Evolutionary conservation across 2,329 filamentous ascomycete genomes (phyloP), one percentile per base, ranked within the genome.

Genomic region (Pseudophaeomoniella oleicola): DNA sequence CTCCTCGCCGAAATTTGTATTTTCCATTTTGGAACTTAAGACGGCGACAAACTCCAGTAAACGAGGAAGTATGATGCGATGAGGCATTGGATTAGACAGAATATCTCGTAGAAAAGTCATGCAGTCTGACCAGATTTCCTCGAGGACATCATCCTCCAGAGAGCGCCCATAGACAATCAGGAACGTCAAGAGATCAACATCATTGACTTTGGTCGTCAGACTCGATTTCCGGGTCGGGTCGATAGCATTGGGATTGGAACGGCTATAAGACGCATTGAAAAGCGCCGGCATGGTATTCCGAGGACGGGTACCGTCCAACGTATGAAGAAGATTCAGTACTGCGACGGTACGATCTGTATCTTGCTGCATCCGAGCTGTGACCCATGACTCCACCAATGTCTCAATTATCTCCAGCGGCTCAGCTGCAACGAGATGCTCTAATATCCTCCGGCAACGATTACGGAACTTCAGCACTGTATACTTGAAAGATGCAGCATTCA

Each of bases 81-180:
- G 88, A 2, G 90, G 90, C 50, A 98, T 85, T 1, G 90, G 92
- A 51, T 98, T 98, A 16, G 80, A 77, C 17, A 98, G 67, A 17
- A 98, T 72, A 53, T 98, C 92, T 44, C 78, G 81, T 41, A 96
- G 58, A 56, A 98, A 98, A 0, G 80, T 74, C 50, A 87, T 85
- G 55, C 88, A 98, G 53, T 98, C 88, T 30, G 78, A 71, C 90
- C 90, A 98, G 34, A 98, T 94, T 58, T 98, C 90, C 50, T 98
- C 90, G 71, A 94, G 88, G 12, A 90, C 82, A 62, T 98, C 90
- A 50, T 98, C 90, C 51, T 98, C 90, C 10, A 96, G 67, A 0
- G 87, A 90, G 18, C 74, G 74, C 1, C 86, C 80, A 56, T 98
- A 98, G 43, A 90, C 82, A 5, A 94, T 82, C 32, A 96, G 60